Base-by-base conservation (phyloP, 805 yeast species). In the Wickerhamiella nectarea region DNA sequence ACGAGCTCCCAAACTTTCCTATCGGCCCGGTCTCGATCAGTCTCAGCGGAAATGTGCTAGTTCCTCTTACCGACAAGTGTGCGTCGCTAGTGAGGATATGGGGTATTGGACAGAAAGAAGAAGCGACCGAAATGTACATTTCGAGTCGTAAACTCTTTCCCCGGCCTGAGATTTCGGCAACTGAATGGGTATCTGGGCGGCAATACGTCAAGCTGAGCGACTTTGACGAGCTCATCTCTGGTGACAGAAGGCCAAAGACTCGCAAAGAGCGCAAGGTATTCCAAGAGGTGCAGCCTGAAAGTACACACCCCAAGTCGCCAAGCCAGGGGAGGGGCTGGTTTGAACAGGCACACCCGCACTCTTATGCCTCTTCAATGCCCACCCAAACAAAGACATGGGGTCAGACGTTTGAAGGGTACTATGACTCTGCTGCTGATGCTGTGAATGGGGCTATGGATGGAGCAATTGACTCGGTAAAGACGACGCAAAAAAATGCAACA, bases 161-260 rank as follows among this genome's bases (percentile, higher is more conserved):
- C 25, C 69, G 97, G 38, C 99, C 98, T 2, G 69, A 74, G 4
- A 75, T 83, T 6, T 75, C 85, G 29, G 73, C 91, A 0, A 66
- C 82, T 36, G 89, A 80, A 59, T 82, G 95, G 91, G 83, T 91
- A 6, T 75, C 79, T 51, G 95, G 95, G 2, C 65, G 80, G 0
- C 74, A 75, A 15, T 68, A 70, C 48, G 70, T 79, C n/a, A 64
- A 76, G 2, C 59, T 71, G 18, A 67, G 70, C 1, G 94, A 83
- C 48, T 66, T 91, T 42, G 78, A 80, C 46, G 44, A 55, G 10
- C 56, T 84, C 36, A 68, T 89, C 31, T 83, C 81, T 4, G 96
- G 96, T 1, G 78, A 78, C 0, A 73, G 75, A 43, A 70, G 94
- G 49, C 75, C 79, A 36, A 63, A 69, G 17, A 67, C 78, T 1